Evolutionary conservation across 225 moss, liverwort and hornwort genomes (phyloP), one percentile per base, ranked within the genome.

Genomic region (Ulota crispa): DNA sequence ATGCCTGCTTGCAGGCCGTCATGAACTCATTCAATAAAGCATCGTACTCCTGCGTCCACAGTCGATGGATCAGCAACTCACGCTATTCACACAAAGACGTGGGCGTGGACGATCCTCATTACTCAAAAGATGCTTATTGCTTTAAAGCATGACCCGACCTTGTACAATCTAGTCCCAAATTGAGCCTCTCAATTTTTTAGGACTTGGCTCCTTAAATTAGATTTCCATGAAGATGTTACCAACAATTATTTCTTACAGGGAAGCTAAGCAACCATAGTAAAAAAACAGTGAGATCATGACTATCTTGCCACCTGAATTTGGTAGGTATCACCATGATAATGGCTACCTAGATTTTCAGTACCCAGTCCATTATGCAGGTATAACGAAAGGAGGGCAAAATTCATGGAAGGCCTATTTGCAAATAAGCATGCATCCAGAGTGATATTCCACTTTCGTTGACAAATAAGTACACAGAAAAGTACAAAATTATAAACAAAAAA

Each of bases 21-120:
- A 95, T 95, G 76, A 95, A 93, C 74, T 95, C 95, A 77, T 95
- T 80, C 60, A 95, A 80, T 30, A 95, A 90, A 75, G 85, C 92
- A 88, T 95, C 94, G 72, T 95, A 95, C 5, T 88, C 94, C 94
- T 95, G 90, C 72, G 72, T 70, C 68, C 87, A 83, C 78, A 83
- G 34, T 62, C 23, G 31, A 78, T 65, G 45, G 18, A 63, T 81
- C 72, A 86, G 60, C 16, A 80, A 20, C 15, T 50, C 8, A 77
- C 41, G 52, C 72, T 56, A n/a, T 56, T 70, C 68, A 78, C 64
- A n/a, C 1, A 64, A 28, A 61, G 12, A 62, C 28, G 16, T 74
- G 30, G n/a, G 10, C 21, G 56, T 66, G 39, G 30, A 41, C 55
- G 30, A 80, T 56, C 37, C 32, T 79, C 80, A 52, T 72, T 63